Conservation (phyloP, 148 eudicot species). For the Drosera capensis region DNA sequence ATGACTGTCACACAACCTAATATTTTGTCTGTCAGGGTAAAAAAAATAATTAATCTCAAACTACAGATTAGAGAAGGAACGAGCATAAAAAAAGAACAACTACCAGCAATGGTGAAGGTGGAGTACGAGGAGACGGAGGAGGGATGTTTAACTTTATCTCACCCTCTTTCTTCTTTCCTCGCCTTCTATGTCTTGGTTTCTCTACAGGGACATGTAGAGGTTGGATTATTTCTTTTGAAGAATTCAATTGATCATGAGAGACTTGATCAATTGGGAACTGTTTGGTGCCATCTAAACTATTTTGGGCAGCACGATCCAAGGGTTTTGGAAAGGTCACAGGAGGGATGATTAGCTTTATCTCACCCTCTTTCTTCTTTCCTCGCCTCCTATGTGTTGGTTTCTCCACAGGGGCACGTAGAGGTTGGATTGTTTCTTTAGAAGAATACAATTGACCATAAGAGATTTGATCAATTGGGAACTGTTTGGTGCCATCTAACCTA, state of each 20-base stretch:
- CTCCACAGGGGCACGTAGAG: constrained; percentile 8
- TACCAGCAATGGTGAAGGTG: constrained; percentile 43
- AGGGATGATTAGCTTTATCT: constrained; percentile 12
- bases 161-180: constrained; percentile 15
- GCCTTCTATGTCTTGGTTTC: constrained; percentile 8
- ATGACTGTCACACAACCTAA: background rate
- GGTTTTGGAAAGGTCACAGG: constrained; percentile 11
- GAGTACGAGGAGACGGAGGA: constrained; percentile 29
- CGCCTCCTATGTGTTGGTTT: constrained; percentile 8
- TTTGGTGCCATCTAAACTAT: constrained; percentile 17
- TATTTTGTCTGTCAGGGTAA: too few species aligned
- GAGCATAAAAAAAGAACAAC: background rate
- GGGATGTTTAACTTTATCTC: constrained; percentile 16
- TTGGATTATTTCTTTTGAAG: constrained; percentile 20
- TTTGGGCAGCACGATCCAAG: constrained; percentile 11
- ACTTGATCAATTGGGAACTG: constrained; percentile 14
- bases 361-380: constrained; percentile 15
- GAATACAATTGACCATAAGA: constrained; percentile 17
- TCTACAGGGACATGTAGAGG: constrained; percentile 7
- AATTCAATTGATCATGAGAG: constrained; percentile 16
- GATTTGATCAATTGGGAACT: constrained; percentile 14
- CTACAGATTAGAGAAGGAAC: background rate
- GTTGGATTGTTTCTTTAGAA: constrained; percentile 18
- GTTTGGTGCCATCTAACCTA: constrained; percentile 16
- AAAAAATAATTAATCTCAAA: too few species aligned